A percentile compares a stretch with the other conserved stretches of the same genome.
Evolutionary conservation across 148 eudicot genomes (phyloP).

Genomic region (Rhododendron simsii): DNA sequence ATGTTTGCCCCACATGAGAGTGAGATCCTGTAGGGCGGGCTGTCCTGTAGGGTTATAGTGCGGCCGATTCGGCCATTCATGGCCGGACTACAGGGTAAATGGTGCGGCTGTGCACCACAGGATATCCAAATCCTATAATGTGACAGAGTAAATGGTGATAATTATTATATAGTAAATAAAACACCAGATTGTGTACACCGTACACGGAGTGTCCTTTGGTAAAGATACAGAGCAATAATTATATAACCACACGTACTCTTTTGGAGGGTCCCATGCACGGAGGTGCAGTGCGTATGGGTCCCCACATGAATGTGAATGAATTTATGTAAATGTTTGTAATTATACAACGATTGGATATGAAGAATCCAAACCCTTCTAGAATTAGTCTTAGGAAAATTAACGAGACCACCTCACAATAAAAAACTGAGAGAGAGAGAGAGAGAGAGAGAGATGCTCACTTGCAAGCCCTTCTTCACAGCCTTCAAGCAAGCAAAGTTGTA

Average conservation of each 20-base stretch:
- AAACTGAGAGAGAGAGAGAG: background rate
- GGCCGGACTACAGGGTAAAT: too few relatives aligned
- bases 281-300: too few relatives aligned
- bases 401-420: background rate
- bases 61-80: too few relatives aligned
- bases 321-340: too few relatives aligned
- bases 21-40: too few relatives aligned
- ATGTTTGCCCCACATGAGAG: too few relatives aligned
- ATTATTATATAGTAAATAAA: background rate
- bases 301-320: too few relatives aligned
- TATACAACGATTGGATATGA: too few relatives aligned
- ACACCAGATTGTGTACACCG: background rate
- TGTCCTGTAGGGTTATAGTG: too few relatives aligned
- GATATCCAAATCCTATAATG: background rate
- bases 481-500: background rate
- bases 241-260: too few relatives aligned
- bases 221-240: background rate
- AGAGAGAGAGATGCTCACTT: background rate
- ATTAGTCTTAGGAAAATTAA: background rate
- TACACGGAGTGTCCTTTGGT: background rate
- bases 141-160: background rate
- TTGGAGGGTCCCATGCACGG: too few relatives aligned
- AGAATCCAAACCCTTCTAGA: background rate
- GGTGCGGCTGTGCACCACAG: too few relatives aligned
- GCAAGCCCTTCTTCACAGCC: background rate